A percentile compares a stretch with the other conserved stretches of the same genome.
These are phyloP conservation scores for Echeveria elegans DNA, from an alignment of 164 flowering plant genomes.

Conservation along the genomic window DNA sequence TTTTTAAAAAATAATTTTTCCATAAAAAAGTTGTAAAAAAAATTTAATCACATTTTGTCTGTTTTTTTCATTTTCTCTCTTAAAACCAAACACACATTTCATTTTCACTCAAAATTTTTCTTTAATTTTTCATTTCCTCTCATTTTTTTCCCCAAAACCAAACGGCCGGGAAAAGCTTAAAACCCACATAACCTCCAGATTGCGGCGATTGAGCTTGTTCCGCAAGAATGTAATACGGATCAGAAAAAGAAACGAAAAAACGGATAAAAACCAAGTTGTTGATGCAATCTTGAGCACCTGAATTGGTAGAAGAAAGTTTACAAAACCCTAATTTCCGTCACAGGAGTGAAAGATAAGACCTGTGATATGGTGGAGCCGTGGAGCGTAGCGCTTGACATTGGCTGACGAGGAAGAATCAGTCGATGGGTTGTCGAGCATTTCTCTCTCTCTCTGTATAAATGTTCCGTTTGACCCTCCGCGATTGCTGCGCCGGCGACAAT, in stretches of 20 bases:
- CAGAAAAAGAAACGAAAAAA: not conserved
- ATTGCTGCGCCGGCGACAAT: not conserved
- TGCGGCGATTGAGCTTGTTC: not conserved
- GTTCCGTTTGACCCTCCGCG: not conserved
- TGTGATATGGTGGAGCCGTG: not conserved
- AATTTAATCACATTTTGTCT: too few species aligned
- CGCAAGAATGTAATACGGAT: not conserved
- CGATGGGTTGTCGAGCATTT: not conserved
- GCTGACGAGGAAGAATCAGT: not conserved
- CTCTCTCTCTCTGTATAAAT: not conserved
- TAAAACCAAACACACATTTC: too few species aligned
- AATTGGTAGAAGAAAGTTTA: not conserved
- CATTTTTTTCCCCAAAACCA: too few species aligned
- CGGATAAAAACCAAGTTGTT: not conserved
- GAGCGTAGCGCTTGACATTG: not conserved
- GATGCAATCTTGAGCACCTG: not conserved
- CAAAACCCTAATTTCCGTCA: not conserved
- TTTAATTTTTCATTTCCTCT: too few species aligned
- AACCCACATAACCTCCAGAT: slow-evolving; percentile 8
- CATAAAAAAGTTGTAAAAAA: too few species aligned
- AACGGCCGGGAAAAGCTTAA: too few species aligned
- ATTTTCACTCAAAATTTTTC: too few species aligned
- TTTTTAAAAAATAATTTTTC: too few species aligned
- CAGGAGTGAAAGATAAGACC: not conserved
- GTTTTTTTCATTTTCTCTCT: too few species aligned